These are phyloP conservation scores for Vairimorpha ceranae DNA, from an alignment of 371 early-diverging fungal genomes.

Conservation along the genomic window DNA sequence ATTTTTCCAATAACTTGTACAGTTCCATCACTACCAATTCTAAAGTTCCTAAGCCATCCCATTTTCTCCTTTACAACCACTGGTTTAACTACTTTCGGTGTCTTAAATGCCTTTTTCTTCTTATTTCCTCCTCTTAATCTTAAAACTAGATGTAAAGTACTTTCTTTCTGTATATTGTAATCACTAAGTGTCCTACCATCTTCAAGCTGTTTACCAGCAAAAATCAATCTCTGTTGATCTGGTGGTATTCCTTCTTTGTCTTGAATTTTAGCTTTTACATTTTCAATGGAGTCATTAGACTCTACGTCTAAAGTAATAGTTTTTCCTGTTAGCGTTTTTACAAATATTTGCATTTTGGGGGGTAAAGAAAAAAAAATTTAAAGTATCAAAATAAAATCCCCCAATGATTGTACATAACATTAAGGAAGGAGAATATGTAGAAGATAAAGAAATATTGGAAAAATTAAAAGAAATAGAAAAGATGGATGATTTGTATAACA, in stretches of 20 bases:
- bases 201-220: slow-evolving; percentile 96
- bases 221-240: slow-evolving; percentile 98
- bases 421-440: slow-evolving; percentile 14
- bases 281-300: slow-evolving; percentile 82
- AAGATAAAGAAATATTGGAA: slow-evolving; percentile 28
- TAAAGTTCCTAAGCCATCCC: slow-evolving; percentile 9
- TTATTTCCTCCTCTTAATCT: slow-evolving; percentile 80
- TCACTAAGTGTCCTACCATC: slow-evolving; percentile 69
- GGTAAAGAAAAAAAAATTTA: background rate
- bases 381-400: background rate
- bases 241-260: slow-evolving; percentile 98
- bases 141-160: slow-evolving; percentile 90
- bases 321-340: slow-evolving; percentile 94
- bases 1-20: slow-evolving; percentile 11
- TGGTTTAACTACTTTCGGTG: slow-evolving; percentile 13
- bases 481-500: slow-evolving; percentile 22
- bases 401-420: slow-evolving; percentile 48
- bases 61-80: background rate
- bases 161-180: slow-evolving; percentile 81
- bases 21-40: background rate
- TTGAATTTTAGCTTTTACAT: slow-evolving; percentile 91
- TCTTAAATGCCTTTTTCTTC: slow-evolving; percentile 2
- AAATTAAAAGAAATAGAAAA: slow-evolving; percentile 7
- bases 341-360: slow-evolving; percentile 74
- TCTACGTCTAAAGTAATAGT: slow-evolving; percentile 93